Conservation (phyloP, 2,329 filamentous ascomycete species). For the Thielaviopsis euricoi region DNA sequence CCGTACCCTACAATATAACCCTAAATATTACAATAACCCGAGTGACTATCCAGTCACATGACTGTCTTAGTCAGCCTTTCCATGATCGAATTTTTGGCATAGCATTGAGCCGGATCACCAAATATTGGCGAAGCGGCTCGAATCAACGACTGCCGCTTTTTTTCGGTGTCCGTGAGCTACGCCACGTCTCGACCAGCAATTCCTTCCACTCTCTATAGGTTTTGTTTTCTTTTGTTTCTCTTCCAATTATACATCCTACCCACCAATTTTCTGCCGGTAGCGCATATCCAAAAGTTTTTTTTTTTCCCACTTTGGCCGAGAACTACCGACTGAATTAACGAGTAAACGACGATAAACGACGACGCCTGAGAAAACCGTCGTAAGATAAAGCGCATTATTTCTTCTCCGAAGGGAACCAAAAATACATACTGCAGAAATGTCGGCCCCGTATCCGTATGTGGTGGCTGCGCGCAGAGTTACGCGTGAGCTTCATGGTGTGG, state of each 20-base stretch:
- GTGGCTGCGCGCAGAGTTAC: constrained; percentile 26
- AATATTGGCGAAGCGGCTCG: neutral
- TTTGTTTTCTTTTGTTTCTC: neutral
- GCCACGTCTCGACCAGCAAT: neutral
- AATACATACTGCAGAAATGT: constrained; percentile 18
- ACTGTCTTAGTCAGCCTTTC: neutral
- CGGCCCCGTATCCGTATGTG: constrained; percentile 18
- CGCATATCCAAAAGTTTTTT: neutral
- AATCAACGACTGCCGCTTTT: neutral
- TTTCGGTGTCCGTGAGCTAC: neutral
- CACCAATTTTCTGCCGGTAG: neutral
- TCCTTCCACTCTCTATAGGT: neutral
- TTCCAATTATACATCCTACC: neutral
- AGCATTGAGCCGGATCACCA: neutral
- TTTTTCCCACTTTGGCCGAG: neutral
- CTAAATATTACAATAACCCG: neutral
- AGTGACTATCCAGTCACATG: neutral
- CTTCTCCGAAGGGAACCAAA: neutral
- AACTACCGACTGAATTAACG: neutral
- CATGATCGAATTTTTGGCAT: neutral
- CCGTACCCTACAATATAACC: neutral
- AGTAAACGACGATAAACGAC: neutral
- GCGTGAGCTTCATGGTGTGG: constrained; percentile 46
- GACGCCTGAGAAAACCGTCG: neutral
- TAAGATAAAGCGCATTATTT: neutral